Base-by-base conservation (phyloP, 805 yeast species). In the Maudiozyma bulderi region DNA sequence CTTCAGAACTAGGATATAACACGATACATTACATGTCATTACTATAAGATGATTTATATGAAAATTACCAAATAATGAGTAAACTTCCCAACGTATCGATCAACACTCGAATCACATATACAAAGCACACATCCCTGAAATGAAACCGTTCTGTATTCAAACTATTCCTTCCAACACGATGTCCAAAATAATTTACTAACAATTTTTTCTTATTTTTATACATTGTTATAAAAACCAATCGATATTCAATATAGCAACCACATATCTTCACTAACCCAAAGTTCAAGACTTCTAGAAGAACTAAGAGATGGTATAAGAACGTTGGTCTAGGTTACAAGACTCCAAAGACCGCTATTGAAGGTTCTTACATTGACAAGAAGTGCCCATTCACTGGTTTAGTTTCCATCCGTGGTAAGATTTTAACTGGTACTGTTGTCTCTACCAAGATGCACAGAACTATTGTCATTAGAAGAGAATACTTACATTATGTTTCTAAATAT, bases 381-480 rank as follows among this genome's bases (percentile, higher is more conserved):
- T 93, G 99, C 80, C 99, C 99, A 75, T 93, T 93, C 81, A 86
- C 82, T 67, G 99, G 99, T 77, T 77, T 75, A 65, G 84, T 93
- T 67, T 90, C 98, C 65, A 93, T 93, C 86, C 89, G 99, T 82
- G 99, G 99, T 81, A 90, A 87, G 81, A 93, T 93, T 74, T 84
- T 93, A 75, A 84, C 96, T 67, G 99, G 99, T 79, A 86, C 95
- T 73, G 99, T 93, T 78, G 96, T 93, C 65, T 93, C 99, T 71
- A 90, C 99, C 84, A 93, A 93, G 83, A 93, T 93, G 99, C 99
- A 93, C 95, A 93, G 99, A 83, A 93, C 99, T 70, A 86, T 93
- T 80, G 85, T 93, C 75, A 86, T 93, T 81, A 89, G 99, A 85
- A 91, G 99, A 81, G 98, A 93, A 74, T 93, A 93, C 95, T 87